phyloP scores from a whole-genome alignment of 495 filamentous ascomycete genomes.

The Bacidia rubella region DNA sequence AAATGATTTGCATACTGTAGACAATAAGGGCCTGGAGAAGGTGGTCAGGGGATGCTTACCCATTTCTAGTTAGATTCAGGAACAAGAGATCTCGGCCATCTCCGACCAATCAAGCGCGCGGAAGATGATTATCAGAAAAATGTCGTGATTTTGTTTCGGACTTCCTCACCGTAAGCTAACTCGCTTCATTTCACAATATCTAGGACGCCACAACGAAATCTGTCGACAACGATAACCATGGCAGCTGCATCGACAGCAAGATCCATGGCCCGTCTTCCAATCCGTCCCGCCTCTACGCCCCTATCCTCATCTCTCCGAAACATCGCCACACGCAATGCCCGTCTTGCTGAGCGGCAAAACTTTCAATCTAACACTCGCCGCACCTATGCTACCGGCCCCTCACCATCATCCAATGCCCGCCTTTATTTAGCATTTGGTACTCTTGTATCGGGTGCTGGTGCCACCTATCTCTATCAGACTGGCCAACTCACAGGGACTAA shows the following conservation, averaged over 20 bases:
- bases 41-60: too few species aligned
- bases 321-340: conserved; percentile 36
- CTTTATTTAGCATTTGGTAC: conserved; percentile 43
- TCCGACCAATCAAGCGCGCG: too few species aligned
- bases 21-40: too few species aligned
- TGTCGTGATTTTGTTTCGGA: too few species aligned
- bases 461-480: conserved; percentile 56
- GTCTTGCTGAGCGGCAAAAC: conserved; percentile 40
- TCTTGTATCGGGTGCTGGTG: conserved; percentile 49
- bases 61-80: too few species aligned
- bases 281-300: background rate
- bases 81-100: too few species aligned
- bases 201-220: too few species aligned
- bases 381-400: conserved; percentile 56
- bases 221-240: background rate
- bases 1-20: too few species aligned
- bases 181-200: too few species aligned
- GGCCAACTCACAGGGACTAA: background rate
- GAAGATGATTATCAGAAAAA: too few species aligned
- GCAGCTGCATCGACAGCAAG: background rate
- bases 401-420: conserved; percentile 37
- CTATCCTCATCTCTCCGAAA: conserved; percentile 24
- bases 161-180: too few species aligned
- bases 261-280: background rate
- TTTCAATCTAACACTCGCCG: conserved; percentile 45